Evolutionary conservation across 2,329 filamentous ascomycete species (phyloP).

Genomic region (Taxawa tesnikishii): DNA sequence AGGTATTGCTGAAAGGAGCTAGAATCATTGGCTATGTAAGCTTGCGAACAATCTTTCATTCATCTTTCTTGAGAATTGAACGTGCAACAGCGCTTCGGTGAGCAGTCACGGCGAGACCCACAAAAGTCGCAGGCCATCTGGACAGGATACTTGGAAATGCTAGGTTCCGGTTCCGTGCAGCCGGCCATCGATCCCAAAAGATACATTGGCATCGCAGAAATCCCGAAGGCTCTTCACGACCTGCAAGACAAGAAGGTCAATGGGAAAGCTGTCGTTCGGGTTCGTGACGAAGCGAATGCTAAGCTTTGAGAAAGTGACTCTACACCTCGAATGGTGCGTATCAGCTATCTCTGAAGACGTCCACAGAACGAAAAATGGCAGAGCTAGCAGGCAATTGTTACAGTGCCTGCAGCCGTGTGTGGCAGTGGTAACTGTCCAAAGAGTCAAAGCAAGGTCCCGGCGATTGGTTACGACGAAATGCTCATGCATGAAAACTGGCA

Average conservation of each 20-base stretch:
- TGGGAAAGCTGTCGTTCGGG: conserved; percentile 43
- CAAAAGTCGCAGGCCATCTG: conserved; percentile 36
- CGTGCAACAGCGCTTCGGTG: conserved; percentile 35
- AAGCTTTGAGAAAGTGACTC: too few species aligned
- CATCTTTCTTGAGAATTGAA: not conserved
- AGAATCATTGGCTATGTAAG: conserved; percentile 39
- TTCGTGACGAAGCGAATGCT: not conserved
- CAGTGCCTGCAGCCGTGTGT: too few species aligned
- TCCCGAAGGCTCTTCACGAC: conserved; percentile 39
- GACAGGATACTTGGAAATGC: conserved; percentile 37
- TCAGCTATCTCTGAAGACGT: too few species aligned
- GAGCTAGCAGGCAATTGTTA: too few species aligned
- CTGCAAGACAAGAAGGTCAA: conserved; percentile 37
- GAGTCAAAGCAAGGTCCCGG: too few species aligned
- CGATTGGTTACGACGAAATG: too few species aligned
- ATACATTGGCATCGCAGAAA: conserved; percentile 38
- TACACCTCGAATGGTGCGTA: too few species aligned
- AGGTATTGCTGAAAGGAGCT: conserved; percentile 40
- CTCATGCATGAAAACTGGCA: too few species aligned
- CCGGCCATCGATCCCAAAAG: conserved; percentile 37
- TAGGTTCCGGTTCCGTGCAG: conserved; percentile 34
- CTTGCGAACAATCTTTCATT: conserved; percentile 10
- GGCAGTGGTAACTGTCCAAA: too few species aligned
- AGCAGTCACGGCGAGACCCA: conserved; percentile 39
- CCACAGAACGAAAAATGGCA: too few species aligned